A percentile compares a stretch with the other conserved stretches of the same genome.
These are phyloP conservation scores for Pythium biforme DNA, from an alignment of 352 stramenopile species.

Conservation along the genomic window DNA sequence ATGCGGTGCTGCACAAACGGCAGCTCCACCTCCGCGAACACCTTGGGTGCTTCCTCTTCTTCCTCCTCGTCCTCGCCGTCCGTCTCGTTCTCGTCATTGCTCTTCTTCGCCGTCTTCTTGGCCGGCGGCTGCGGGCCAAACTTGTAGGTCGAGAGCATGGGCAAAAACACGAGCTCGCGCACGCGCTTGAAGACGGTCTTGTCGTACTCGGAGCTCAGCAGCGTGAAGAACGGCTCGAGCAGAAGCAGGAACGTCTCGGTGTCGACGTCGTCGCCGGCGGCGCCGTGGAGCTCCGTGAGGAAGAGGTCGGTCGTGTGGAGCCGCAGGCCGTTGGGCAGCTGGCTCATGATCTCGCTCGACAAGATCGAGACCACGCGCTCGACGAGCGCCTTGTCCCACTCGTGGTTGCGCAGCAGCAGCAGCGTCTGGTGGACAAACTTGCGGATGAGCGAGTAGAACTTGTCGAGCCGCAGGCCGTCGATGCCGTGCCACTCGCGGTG, in stretches of 20 bases:
- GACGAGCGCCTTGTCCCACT: constrained; percentile 51
- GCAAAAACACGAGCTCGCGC: constrained; percentile 67
- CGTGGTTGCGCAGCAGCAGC: constrained; percentile 50
- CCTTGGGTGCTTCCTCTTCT: constrained; percentile 48
- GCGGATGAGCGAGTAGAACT: constrained; percentile 84
- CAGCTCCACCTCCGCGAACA: constrained; percentile 65
- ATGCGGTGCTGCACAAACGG: constrained; percentile 74
- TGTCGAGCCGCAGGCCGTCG: constrained; percentile 79
- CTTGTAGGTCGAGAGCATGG: constrained; percentile 65
- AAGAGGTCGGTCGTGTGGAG: constrained; percentile 81
- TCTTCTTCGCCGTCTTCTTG: constrained; percentile 25
- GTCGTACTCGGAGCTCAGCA: constrained; percentile 77
- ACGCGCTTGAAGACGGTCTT: constrained; percentile 81
- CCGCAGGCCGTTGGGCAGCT: constrained; percentile 77
- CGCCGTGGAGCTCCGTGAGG: constrained; percentile 58
- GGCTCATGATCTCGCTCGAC: constrained; percentile 68
- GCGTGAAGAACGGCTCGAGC: constrained; percentile 79
- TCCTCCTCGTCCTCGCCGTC: constrained; percentile 58
- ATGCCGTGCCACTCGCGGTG: constrained; percentile 86
- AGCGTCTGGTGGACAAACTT: constrained; percentile 79
- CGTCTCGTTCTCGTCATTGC: constrained; percentile 24
- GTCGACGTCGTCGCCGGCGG: constrained; percentile 47
- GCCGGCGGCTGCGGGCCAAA: constrained; percentile 45
- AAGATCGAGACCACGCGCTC: constrained; percentile 60
- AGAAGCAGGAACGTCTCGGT: constrained; percentile 67